Base-by-base conservation (phyloP, 192 early-diverging fungal genomes). In the Rhizophagus clarus region DNA sequence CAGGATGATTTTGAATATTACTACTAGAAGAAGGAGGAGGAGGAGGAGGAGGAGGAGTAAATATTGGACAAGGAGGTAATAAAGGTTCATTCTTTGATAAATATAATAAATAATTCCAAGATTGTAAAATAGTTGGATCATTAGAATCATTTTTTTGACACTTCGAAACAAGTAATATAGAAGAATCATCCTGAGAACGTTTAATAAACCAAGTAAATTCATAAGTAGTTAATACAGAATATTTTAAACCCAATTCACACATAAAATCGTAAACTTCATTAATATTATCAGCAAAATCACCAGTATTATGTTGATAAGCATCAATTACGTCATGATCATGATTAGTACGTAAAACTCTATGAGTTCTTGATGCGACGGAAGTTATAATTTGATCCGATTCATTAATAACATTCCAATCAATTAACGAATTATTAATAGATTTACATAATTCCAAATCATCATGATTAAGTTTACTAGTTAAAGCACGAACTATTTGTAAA, bases 121-220 rank as follows among this genome's bases (percentile, higher is more conserved):
- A 61, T 62, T 81, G 83, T 6, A 81, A 76, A 12, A 84, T 32
- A 60, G 83, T 81, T 8, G 83, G 83, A 2, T 71, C 37, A 66
- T 37, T 61, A 15, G 26, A 2, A 32, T 34, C 29, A 42, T 9
- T 60, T 28, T 31, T 49, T 14, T 79, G 63, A 8, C 63, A 63
- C 0, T 72, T 60, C 0, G 83, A 81, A 17, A 79, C 69, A 6
- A 61, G 7, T 26, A 81, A 32, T n/a, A 74, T 70, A 29, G 40
- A 34, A 11, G 17, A 10, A 5, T 77, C 49, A 56, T 71, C 31
- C 3, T 15, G 11, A 8, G 32, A 26, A 34, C 80, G 34, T 69
- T 71, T 84, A 22, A 84, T n/a, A 73, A 81, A 81, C 83, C 83
- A 84, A 29, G 68, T 84, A 40, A 69, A 47, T 5, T 81, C 72